These are phyloP conservation scores for Aspergillus latus DNA, from an alignment of 2,329 filamentous ascomycete genomes.

Conservation along the genomic window DNA sequence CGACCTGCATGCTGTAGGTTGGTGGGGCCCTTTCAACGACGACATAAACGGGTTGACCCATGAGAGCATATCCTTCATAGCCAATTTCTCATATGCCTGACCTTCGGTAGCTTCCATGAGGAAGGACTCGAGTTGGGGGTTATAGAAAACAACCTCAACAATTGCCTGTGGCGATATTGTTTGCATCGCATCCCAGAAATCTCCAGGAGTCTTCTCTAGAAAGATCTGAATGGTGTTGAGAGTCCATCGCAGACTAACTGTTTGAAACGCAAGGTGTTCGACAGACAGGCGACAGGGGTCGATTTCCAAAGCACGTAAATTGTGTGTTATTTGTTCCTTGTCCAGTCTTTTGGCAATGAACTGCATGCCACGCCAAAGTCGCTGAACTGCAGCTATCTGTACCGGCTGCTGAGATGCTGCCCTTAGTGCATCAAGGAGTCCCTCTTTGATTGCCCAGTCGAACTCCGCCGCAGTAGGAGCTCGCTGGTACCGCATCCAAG, in stretches of 20 bases:
- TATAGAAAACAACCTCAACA: slow-evolving; percentile 79
- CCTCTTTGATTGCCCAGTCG: slow-evolving; percentile 79
- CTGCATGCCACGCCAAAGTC: slow-evolving; percentile 77
- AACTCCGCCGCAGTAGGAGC: slow-evolving; percentile 72
- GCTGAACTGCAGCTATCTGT: slow-evolving; percentile 58
- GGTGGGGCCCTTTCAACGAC: slow-evolving; percentile 73
- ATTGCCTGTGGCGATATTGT: slow-evolving; percentile 76
- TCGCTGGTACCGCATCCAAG: slow-evolving; percentile 66
- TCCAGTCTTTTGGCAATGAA: slow-evolving; percentile 73
- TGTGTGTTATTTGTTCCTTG: slow-evolving; percentile 72
- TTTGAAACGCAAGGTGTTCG: slow-evolving; percentile 64
- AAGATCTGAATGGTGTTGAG: slow-evolving; percentile 70
- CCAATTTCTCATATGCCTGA: slow-evolving; percentile 54
- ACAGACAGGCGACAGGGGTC: slow-evolving; percentile 62
- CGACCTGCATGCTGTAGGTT: slow-evolving; percentile 77
- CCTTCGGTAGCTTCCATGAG: slow-evolving; percentile 54
- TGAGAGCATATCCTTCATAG: slow-evolving; percentile 64
- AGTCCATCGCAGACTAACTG: slow-evolving; percentile 65
- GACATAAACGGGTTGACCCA: slow-evolving; percentile 78
- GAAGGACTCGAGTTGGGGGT: slow-evolving; percentile 62
- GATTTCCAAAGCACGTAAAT: slow-evolving; percentile 74
- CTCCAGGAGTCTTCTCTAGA: slow-evolving; percentile 70
- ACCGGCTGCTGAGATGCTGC: slow-evolving; percentile 58
- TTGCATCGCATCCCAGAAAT: slow-evolving; percentile 86
- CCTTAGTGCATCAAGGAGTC: slow-evolving; percentile 66